phyloP scores from a whole-genome alignment of 805 yeast genomes.

The Candida caryicola region DNA sequence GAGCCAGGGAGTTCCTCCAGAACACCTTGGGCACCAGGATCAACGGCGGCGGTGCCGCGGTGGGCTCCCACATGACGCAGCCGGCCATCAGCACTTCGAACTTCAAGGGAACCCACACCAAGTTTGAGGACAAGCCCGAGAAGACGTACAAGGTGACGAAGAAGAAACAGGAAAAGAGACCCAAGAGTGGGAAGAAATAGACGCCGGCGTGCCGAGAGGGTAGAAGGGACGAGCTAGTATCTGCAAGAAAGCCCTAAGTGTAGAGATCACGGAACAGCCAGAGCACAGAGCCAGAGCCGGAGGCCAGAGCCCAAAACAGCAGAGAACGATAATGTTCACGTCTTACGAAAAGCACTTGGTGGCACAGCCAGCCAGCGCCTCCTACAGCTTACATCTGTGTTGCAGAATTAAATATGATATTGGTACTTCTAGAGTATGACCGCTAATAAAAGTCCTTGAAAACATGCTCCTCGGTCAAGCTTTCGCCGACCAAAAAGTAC shows the following conservation, averaged over 20 bases:
- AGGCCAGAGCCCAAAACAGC: no score
- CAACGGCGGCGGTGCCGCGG: constrained; percentile 32
- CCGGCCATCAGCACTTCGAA: constrained; percentile 55
- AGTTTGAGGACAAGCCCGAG: constrained; percentile 26
- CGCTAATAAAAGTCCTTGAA: constrained; percentile 39
- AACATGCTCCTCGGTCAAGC: constrained; percentile 62
- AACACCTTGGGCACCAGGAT: constrained; percentile 40
- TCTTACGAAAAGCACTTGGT: no score
- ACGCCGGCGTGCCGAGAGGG: neutral
- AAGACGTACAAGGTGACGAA: neutral
- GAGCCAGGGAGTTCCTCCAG: constrained; percentile 47
- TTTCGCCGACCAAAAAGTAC: constrained; percentile 57
- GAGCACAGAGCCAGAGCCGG: no score
- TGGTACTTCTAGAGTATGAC: neutral
- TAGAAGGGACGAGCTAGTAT: neutral
- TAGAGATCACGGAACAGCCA: no score
- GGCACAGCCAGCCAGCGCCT: no score
- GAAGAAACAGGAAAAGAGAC: constrained; percentile 2
- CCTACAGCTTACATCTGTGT: no score
- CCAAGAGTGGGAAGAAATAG: neutral
- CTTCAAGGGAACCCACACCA: constrained; percentile 55
- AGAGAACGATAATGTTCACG: no score
- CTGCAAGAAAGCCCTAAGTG: no score
- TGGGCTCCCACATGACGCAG: constrained; percentile 20
- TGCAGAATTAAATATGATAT: no score